Evolutionary conservation across 495 filamentous ascomycete species (phyloP), one percentile per base, ranked within the genome.

Genomic region (Tuber aestivum): DNA sequence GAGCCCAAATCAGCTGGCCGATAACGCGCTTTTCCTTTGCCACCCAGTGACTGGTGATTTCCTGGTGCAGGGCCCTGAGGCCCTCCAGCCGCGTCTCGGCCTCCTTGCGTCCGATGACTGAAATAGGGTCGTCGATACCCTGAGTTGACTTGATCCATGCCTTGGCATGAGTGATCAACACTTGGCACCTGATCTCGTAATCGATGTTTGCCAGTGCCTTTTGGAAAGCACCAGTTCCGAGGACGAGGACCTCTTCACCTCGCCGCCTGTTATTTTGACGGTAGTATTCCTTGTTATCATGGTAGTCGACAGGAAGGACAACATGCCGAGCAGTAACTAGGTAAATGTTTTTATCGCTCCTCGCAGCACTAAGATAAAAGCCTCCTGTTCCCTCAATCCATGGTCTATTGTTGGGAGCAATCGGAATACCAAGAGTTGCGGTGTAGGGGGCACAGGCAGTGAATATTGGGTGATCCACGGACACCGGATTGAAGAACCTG

Each of bases 231-330:
- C 23, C n/a, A 12, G 48, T 27, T 1, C 48, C 48, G 1, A 56
- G 8, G 4, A 27, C 23, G 3, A 56, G 0, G 0, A 56, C 48
- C 1, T 56, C 48, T n/a, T 27, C n/a, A 12, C 2, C 23, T 27
- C 8, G 9, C 48, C 12, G 9, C 2, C 23, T 56, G 1, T 27
- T 8, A 10, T 56, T 56, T 8, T 27, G 8, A 3, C 9, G 8
- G 23, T 0, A 12, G 4, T 56, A 56, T n/a, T 56, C 48, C 1
- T 10, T 10, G 23, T 56, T 56, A 56, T n/a, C 9, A 3, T 3
- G 0, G 8, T n/a, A 0, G 7, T 23, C 21, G 0, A 1, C 0
- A 3, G 23, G 23, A 2, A n/a, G 23, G 9, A 56, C 10, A 56
- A 56, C 48, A 56, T 27, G 48, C 23, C 48, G 23, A 3, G 48